These are phyloP conservation scores for Aspergillus udagawae DNA, from an alignment of 2,329 filamentous ascomycete species.

Conservation along the genomic window DNA sequence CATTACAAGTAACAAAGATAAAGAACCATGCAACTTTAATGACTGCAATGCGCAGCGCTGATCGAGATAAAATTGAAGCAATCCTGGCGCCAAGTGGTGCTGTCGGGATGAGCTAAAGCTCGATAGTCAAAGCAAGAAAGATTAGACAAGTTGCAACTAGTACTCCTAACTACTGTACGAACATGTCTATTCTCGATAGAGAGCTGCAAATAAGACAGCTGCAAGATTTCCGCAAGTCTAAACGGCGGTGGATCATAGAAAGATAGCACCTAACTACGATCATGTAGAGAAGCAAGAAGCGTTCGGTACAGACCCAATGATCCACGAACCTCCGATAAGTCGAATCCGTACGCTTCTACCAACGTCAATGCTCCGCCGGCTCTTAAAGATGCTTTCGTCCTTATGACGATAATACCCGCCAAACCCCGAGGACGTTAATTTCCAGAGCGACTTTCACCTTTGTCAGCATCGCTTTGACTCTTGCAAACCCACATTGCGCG, in stretches of 20 bases:
- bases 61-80: neutral
- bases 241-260: constrained; percentile 16
- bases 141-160: neutral
- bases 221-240: constrained; percentile 17
- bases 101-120: neutral
- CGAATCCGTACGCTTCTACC: neutral
- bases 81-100: neutral
- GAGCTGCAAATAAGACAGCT: constrained; percentile 2
- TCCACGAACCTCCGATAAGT: neutral
- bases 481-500: no score
- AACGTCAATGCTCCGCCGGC: neutral
- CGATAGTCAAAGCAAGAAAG: neutral
- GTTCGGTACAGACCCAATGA: constrained; percentile 11
- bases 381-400: no score
- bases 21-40: neutral
- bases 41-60: neutral
- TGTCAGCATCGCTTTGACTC: no score
- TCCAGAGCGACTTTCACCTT: neutral
- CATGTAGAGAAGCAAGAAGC: constrained; percentile 13
- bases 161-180: neutral
- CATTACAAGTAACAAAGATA: neutral
- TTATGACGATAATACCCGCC: neutral
- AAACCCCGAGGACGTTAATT: neutral
- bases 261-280: neutral
- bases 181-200: neutral